Percentiles rank a stretch among this genome's conserved stretches.
These are phyloP conservation scores for Lepraria neglecta DNA, from an alignment of 495 filamentous ascomycete genomes.

Conservation along the genomic window DNA sequence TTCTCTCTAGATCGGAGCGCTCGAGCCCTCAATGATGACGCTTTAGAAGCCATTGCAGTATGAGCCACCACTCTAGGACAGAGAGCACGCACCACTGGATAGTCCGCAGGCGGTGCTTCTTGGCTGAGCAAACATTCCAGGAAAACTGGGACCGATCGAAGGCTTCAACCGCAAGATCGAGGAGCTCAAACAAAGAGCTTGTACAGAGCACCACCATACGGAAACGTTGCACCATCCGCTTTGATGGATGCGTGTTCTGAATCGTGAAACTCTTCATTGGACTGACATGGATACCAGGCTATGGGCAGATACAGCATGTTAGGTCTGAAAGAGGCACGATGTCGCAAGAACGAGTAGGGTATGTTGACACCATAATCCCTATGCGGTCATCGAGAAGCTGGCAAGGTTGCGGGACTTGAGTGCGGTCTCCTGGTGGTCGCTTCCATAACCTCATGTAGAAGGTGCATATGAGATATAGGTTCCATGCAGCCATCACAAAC, in stretches of 20 bases:
- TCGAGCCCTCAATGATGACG: background rate
- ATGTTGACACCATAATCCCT: too few relatives aligned
- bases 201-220: background rate
- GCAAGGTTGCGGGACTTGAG: too few relatives aligned
- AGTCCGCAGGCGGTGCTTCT: background rate
- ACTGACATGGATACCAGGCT: background rate
- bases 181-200: background rate
- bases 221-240: background rate
- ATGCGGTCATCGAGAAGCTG: too few relatives aligned
- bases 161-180: background rate
- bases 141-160: background rate
- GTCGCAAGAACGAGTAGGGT: background rate
- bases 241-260: background rate
- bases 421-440: too few relatives aligned
- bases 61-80: background rate
- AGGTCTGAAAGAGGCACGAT: background rate
- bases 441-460: too few relatives aligned
- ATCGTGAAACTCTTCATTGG: background rate
- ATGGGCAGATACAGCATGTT: background rate
- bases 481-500: too few relatives aligned
- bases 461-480: too few relatives aligned
- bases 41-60: too few relatives aligned
- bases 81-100: background rate
- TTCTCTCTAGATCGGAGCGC: too few relatives aligned
- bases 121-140: too few relatives aligned